Conservation (phyloP, 169 alveolate species). For the Cystoisospora suis region DNA sequence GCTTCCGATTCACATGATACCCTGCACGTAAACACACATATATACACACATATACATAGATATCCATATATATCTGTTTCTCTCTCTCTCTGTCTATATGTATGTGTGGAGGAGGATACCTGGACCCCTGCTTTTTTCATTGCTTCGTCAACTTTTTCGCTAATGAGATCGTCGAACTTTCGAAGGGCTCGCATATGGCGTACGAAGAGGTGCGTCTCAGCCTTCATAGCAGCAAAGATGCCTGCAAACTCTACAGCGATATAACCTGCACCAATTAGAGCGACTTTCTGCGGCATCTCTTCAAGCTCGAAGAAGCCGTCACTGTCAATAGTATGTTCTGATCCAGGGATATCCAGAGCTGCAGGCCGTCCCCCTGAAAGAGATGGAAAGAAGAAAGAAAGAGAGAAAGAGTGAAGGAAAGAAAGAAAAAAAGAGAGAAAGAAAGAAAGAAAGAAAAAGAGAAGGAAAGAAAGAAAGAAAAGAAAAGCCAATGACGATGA, state of each 20-base stretch:
- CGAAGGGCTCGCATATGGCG: background rate
- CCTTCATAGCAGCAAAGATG: conserved; percentile 88
- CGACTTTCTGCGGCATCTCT: conserved; percentile 87
- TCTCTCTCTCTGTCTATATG: background rate
- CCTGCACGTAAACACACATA: background rate
- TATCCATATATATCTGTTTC: background rate
- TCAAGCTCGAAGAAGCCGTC: conserved; percentile 91
- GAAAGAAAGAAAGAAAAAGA: background rate
- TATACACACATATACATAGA: background rate
- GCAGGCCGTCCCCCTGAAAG: conserved; percentile 9
- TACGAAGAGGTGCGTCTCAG: conserved; percentile 82
- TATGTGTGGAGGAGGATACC: background rate
- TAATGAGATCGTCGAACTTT: conserved; percentile 8
- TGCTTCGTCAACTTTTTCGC: background rate
- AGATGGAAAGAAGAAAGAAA: background rate
- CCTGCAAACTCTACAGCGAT: conserved; percentile 93
- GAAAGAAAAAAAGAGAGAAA: background rate
- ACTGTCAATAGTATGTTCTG: conserved; percentile 55
- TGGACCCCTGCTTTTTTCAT: conserved; percentile 5
- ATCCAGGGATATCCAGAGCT: background rate
- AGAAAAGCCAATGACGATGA: background rate
- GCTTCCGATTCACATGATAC: background rate
- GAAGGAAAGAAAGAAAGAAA: background rate
- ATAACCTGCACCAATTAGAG: conserved; percentile 95
- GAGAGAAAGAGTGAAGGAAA: background rate